These are phyloP conservation scores for Nicotiana sylvestris DNA, from an alignment of 257 asterid species.

Conservation along the genomic window DNA sequence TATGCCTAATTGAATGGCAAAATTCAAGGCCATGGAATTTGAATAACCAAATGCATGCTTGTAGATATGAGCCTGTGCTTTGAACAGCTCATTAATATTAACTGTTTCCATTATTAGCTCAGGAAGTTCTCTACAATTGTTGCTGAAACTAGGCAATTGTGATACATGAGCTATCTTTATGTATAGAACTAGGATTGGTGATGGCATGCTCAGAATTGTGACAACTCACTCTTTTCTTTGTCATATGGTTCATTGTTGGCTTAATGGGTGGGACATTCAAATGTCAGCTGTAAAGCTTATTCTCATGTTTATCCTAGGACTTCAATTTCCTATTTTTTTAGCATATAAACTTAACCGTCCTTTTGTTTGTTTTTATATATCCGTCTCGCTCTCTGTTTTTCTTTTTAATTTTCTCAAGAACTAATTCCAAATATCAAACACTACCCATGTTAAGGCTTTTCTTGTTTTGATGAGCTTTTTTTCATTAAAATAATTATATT, in stretches of 20 bases:
- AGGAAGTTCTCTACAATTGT: background rate
- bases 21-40: conserved; percentile 21
- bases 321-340: too few species aligned
- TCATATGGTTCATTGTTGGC: too few species aligned
- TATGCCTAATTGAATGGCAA: conserved; percentile 20
- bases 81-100: conserved; percentile 16
- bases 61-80: conserved; percentile 22
- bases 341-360: background rate
- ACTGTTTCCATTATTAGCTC: background rate
- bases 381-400: background rate
- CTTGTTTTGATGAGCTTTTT: too few species aligned
- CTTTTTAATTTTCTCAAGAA: too few species aligned
- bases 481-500: too few species aligned
- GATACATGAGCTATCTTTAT: background rate
- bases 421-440: too few species aligned
- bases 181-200: background rate
- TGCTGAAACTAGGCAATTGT: background rate
- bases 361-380: too few species aligned
- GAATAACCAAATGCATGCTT: conserved; percentile 13
- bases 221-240: background rate
- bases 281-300: background rate
- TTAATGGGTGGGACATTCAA: too few species aligned
- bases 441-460: too few species aligned
- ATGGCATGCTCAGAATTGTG: background rate
- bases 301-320: background rate